Conservation (phyloP, 306 rosid genomes). For the Arachis hypogaea region DNA sequence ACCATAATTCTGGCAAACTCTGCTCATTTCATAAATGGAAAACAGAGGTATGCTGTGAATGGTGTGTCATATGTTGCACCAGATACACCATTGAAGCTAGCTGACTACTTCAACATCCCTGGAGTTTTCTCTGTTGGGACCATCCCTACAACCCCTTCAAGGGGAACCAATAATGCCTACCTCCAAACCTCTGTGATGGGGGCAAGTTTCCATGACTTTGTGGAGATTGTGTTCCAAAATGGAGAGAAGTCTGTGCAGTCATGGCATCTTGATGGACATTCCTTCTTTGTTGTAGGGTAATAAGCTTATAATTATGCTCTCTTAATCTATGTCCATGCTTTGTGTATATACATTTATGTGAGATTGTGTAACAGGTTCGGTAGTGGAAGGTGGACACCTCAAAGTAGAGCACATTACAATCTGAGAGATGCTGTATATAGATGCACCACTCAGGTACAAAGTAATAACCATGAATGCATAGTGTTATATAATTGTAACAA, state of each 20-base stretch:
- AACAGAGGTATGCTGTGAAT: conserved; percentile 69
- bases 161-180: conserved; percentile 46
- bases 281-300: conserved; percentile 75
- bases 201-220: conserved; percentile 57
- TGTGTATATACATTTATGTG: not conserved
- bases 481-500: too few species aligned
- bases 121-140: conserved; percentile 66
- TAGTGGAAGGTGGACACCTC: conserved; percentile 72
- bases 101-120: conserved; percentile 64
- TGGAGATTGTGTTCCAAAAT: conserved; percentile 73
- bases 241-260: conserved; percentile 72
- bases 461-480: not conserved
- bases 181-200: conserved; percentile 67
- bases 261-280: conserved; percentile 76
- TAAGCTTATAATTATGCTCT: conserved; percentile 16
- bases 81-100: conserved; percentile 69
- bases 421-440: conserved; percentile 66
- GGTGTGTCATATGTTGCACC: conserved; percentile 60
- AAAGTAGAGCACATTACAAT: conserved; percentile 62
- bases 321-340: too few species aligned
- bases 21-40: conserved; percentile 65
- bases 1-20: conserved; percentile 68
- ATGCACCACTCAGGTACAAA: conserved; percentile 64
- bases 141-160: conserved; percentile 50
- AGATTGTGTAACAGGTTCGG: conserved; percentile 48